These are phyloP conservation scores for Salix koriyanagi DNA, from an alignment of 345 rosid genomes.

Conservation along the genomic window DNA sequence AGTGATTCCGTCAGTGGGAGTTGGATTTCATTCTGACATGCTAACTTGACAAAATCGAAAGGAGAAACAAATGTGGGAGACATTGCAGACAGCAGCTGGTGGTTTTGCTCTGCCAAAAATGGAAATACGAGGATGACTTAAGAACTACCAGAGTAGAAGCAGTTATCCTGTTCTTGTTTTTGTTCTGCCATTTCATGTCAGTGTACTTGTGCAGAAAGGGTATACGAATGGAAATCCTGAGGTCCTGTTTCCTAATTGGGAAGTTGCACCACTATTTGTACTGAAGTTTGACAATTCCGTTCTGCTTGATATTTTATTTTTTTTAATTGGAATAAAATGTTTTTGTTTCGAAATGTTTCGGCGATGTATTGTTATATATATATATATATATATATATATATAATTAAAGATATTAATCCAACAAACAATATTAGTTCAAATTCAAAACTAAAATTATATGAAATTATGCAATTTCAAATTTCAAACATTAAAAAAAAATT, in stretches of 20 bases:
- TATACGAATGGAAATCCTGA: neutral
- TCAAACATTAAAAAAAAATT: no score
- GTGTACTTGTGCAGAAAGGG: neutral
- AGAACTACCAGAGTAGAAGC: neutral
- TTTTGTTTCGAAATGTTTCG: no score
- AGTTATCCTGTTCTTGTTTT: neutral
- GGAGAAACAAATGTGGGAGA: neutral
- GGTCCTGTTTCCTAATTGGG: neutral
- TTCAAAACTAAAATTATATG: no score
- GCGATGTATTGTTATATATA: no score
- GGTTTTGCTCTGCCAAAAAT: neutral
- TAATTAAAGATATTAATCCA: no score
- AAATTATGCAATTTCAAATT: no score
- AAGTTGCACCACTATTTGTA: neutral
- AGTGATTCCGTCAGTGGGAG: neutral
- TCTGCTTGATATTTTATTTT: no score
- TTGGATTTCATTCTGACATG: neutral
- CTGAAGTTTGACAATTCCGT: no score
- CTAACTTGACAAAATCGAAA: neutral
- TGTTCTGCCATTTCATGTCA: neutral
- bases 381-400: no score
- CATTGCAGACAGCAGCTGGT: neutral
- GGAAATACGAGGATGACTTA: neutral
- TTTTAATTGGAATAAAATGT: no score
- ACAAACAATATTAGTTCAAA: no score